Evolutionary conservation across 345 rosid genomes (phyloP), one percentile per base, ranked within the genome.

Genomic region (Zanthoxylum bungeanum): DNA sequence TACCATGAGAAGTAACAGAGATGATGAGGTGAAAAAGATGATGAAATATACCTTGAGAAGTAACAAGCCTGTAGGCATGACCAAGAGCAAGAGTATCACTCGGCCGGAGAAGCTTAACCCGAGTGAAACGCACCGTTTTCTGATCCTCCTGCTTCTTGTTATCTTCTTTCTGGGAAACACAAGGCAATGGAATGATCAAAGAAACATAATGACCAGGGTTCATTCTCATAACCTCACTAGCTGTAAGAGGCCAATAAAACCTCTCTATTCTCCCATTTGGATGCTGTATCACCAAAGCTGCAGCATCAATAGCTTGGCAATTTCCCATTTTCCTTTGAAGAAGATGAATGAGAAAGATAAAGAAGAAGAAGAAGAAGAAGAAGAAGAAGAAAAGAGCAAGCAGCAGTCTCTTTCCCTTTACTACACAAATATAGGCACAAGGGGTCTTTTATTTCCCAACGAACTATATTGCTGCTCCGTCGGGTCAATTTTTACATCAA

Each of bases 131-230:
- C 44, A 84, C 86, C 0, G 79, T 73, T 42, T 81, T 80, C 12
- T 72, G 77, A 21, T 72, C 73, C 14, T 69, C 76, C 30, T 57
- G 66, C 9, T 72, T 61, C 0, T n/a, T n/a, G n/a, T n/a, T n/a
- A n/a, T n/a, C n/a, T n/a, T 76, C 82, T 0, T 65, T 70, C 56
- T 73, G 60, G 1, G 72, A 79, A 0, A 62, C 79, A 9, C 84
- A 70, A 0, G 95, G 92, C 82, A 92, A 80, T 31, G 99, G 99
- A 55, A 95, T 89, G 44, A 95, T 92, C 75, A 91, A 80, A 73
- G 99, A 92, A 72, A 95, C 98, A 60, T 95, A 91, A 74, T 95
- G 99, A 52, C 96, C 98, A 0, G 99, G 99, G 80, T 95, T 84
- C 72, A 65, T 52, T 66, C 76, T 86, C 98, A 95, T 95, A 42